Evolutionary conservation across 169 alveolate genomes (phyloP), one percentile per base, ranked within the genome.

Genomic region (Cryptosporidium parvum): DNA sequence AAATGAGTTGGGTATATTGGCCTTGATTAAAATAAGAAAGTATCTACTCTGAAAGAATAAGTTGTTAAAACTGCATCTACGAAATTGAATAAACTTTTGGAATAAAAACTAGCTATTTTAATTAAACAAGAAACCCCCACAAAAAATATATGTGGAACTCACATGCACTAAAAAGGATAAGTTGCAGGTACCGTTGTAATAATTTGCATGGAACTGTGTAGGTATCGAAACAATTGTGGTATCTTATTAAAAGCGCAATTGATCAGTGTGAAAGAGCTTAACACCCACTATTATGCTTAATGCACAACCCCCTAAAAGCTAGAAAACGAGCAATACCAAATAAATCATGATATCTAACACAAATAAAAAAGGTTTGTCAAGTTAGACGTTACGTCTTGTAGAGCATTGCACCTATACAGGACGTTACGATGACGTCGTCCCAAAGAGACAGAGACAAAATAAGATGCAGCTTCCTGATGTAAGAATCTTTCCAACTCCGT

Each of bases 391-490:
- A 80, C 89, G 89, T 80, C 89, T 80, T 80, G 89, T 80, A 80
- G 89, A 80, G 75, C 23, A 62, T 48, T 80, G 89, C 89, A 80
- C 89, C 85, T 62, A 80, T 80, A 80, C 89, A 80, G 89, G 89
- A 80, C 89, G 89, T 80, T 80, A 80, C 89, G 89, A 80, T 80
- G 89, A 80, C 89, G 89, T 80, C 89, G 89, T 80, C 89, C 89
- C 75, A 48, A 80, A 62, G 89, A 80, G 89, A 80, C 89, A 80
- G 89, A 80, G 89, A 80, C 89, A 80, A 80, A 80, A 67, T 44
- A 31, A 42, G 65, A 62, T 80, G 86, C 86, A 73, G 39, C 72
- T 16, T 65, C 51, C 72, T 31, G 51, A 65, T 65, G 67, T 56
- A 21, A 37, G 72, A 65, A 65, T 70, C 84, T 23, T 67, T 14